Base-by-base conservation (phyloP, 106 monocot genomes). In the Chionographis japonica region DNA sequence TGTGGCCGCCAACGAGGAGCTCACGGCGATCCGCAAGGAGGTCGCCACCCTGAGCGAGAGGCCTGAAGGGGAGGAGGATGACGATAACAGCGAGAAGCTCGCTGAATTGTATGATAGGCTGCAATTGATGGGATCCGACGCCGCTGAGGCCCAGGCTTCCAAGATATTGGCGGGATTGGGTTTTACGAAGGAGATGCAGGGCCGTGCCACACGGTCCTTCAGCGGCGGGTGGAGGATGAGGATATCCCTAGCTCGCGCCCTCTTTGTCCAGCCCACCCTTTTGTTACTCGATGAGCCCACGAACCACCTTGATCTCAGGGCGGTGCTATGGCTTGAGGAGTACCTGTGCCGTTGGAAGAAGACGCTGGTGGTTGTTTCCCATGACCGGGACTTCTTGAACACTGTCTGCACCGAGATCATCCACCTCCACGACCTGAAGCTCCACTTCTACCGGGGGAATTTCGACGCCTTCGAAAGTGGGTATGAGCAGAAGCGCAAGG, bases 191-290 rank as follows among this genome's bases (percentile, higher is more conserved):
- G 80, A 85, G 72, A 97, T 97, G 97, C 97, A 97, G 76, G 60
- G 52, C 6, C 61, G 92, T 14, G 49, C 87, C 3, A 97, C 97
- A 1, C 51, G 60, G 35, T 97, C 97, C 8, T 97, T 97, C 59
- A 92, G 92, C n/a, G 97, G 97, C 15, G 97, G 97, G 41, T 97
- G 97, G 97, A 74, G 92, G 80, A 97, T 97, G 97, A 81, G 97
- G 66, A 97, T 97, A 12, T 97, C 92, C 1, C 74, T 92, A 4
- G 92, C 97, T 1, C 68, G 92, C 14, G 89, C 97, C 1, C 85
- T 97, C 12, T 97, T 97, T 54, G 72, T 97, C 52, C 97, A 97
- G 78, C 97, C 97, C 3, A 97, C 92, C 1, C 76, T 97, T 42
- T 55, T 97, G 41, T 41, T 97, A 50, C 87, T 97, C 4, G 97